These are phyloP conservation scores for Coemansia sp. DNA, from an alignment of 192 early-diverging fungal species.

Conservation along the genomic window DNA sequence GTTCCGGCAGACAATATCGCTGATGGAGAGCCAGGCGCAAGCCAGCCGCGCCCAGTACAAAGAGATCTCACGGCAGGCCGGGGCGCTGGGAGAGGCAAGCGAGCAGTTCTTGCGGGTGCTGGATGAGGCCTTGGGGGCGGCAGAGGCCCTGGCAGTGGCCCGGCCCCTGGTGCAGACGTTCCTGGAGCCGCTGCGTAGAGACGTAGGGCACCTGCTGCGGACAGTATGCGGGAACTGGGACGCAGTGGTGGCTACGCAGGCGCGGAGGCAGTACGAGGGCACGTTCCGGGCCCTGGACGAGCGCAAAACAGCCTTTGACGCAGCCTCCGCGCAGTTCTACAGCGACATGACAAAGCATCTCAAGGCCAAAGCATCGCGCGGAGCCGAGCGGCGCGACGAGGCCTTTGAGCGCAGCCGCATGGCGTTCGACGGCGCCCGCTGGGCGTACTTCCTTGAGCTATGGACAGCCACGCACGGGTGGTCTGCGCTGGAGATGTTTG, in stretches of 20 bases:
- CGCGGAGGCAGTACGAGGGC: slow-evolving; percentile 32
- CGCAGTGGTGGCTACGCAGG: slow-evolving; percentile 23
- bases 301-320: slow-evolving; percentile 33
- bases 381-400: slow-evolving; percentile 32
- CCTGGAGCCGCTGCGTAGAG: slow-evolving; percentile 29
- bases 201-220: slow-evolving; percentile 32
- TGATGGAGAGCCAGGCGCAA: slow-evolving; percentile 40
- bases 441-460: slow-evolving; percentile 45
- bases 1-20: slow-evolving; percentile 33
- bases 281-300: slow-evolving; percentile 42
- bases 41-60: slow-evolving; percentile 31
- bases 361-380: slow-evolving; percentile 25
- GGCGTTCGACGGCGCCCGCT: slow-evolving; percentile 38
- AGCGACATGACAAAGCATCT: slow-evolving; percentile 38
- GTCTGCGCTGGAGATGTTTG: slow-evolving; percentile 48
- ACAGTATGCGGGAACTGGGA: slow-evolving; percentile 50
- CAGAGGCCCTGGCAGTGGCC: slow-evolving; percentile 20
- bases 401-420: slow-evolving; percentile 20
- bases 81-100: slow-evolving; percentile 32
- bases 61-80: slow-evolving; percentile 30
- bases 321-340: slow-evolving; percentile 32
- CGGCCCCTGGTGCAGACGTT: slow-evolving; percentile 26
- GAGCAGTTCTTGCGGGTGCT: slow-evolving; percentile 40
- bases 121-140: slow-evolving; percentile 10
- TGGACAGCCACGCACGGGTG: slow-evolving; percentile 44